Base-by-base conservation (phyloP, 139 green algal genomes). In the Mychonastes homosphaera region DNA sequence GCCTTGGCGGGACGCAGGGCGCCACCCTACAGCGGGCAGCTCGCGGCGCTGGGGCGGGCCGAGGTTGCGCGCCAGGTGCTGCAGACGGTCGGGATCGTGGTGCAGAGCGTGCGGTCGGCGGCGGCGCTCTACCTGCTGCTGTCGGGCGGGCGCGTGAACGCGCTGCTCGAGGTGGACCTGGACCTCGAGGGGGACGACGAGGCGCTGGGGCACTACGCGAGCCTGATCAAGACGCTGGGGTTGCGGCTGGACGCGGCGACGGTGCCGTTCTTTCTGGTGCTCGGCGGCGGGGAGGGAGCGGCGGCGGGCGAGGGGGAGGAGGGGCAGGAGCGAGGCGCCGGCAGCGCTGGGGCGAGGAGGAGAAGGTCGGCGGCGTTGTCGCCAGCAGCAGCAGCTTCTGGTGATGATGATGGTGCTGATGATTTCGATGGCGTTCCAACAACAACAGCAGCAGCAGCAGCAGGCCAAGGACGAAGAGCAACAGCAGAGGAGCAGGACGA, bases 101-200 rank as follows among this genome's bases (percentile, higher is more conserved):
- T 96, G 26, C 89, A 97, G 65, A 98, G 98, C 69, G 79, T 98
- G 26, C 66, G 68, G 35, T 87, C 72, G 54, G 80, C 95, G 66
- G 88, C 80, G 2, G 84, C 86, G 3, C 78, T 94, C 6, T 96
- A 83, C 72, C 97, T 94, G 69, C 75, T 99, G 58, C 97, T 98
- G 74, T 82, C 57, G 67, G 96, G 96, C 70, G 92, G 97, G 73
- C 84, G 97, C 65, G 78, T 99, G 46, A 98, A 98, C 79, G 83
- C 91, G 51, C 89, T 98, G 26, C 80, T 95, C 12, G 55, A 63
- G 26, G 73, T 94, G 57, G 58, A 69, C 35, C 94, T 96, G 56
- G 85, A 98, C 74, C 97, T 97, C 56, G 85, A 98, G 72, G 97
- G 96, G 54, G 76, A 89, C 3, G 88, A 99, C 53, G 92, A 99